These are phyloP conservation scores for Vitis labrusca DNA, from an alignment of 164 flowering plant genomes.

Conservation along the genomic window DNA sequence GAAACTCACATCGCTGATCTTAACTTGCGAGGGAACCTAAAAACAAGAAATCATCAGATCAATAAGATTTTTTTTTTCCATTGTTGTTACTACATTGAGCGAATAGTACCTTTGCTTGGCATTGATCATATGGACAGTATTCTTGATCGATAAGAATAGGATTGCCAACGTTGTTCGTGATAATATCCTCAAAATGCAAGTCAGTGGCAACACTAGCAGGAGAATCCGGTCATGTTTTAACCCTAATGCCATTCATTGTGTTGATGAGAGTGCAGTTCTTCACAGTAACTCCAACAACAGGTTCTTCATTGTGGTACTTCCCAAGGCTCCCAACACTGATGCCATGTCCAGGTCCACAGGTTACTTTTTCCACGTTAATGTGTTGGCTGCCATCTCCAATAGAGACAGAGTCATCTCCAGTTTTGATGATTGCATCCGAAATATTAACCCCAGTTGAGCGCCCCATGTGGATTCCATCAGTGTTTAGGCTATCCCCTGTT, in stretches of 20 bases:
- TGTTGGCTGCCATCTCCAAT: slow-evolving; percentile 40
- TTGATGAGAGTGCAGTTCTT: slow-evolving; percentile 38
- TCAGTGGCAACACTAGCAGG: slow-evolving; percentile 21
- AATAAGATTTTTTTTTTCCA: background rate
- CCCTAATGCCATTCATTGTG: slow-evolving; percentile 47
- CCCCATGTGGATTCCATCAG: slow-evolving; percentile 69
- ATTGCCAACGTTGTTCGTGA: slow-evolving; percentile 38
- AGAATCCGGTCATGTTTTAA: slow-evolving; percentile 52
- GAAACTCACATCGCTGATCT: slow-evolving; percentile 25
- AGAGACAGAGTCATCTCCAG: slow-evolving; percentile 77
- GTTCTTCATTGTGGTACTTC: slow-evolving; percentile 27
- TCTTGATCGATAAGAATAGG: slow-evolving; percentile 59
- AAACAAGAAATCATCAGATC: background rate
- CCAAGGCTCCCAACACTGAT: slow-evolving; percentile 67
- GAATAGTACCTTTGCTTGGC: slow-evolving; percentile 21
- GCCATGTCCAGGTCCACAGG: slow-evolving; percentile 65
- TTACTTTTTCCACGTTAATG: slow-evolving; percentile 20
- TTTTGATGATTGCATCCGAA: slow-evolving; percentile 21
- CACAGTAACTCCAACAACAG: slow-evolving; percentile 42
- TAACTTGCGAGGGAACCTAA: slow-evolving; percentile 20
- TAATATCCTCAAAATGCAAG: slow-evolving; percentile 40
- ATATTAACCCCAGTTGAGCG: slow-evolving; percentile 34
- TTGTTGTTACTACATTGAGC: background rate
- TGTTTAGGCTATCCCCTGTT: slow-evolving; percentile 33
- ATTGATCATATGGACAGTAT: slow-evolving; percentile 48